Conservation (phyloP, 805 yeast species). For the Monosporozyma aerobia region DNA sequence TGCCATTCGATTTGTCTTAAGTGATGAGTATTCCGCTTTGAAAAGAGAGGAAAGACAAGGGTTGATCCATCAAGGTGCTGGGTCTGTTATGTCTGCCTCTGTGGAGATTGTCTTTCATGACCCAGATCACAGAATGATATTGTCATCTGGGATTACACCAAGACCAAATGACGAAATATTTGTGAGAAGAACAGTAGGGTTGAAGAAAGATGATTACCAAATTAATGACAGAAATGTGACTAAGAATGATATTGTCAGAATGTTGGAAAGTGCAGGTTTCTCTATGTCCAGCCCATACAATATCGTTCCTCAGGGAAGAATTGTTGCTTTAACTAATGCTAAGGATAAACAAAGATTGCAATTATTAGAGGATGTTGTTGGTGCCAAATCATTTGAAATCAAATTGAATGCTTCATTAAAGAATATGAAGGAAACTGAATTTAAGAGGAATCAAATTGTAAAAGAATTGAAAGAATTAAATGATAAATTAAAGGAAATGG, state of each 20-base stretch:
- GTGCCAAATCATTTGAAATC: conserved; percentile 83
- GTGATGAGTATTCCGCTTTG: conserved; percentile 83
- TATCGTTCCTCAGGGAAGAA: conserved; percentile 94
- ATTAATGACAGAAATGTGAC: conserved; percentile 73
- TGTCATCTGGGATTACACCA: conserved; percentile 30
- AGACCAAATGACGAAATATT: conserved; percentile 47
- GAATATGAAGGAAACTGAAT: conserved; percentile 67
- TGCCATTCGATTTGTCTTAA: conserved; percentile 83
- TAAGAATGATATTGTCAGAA: conserved; percentile 68
- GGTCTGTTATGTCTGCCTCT: conserved; percentile 78
- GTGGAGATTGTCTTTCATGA: conserved; percentile 88
- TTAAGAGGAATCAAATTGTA: conserved; percentile 61
- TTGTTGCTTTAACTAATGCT: conserved; percentile 81
- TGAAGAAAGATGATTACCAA: conserved; percentile 85
- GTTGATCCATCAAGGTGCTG: conserved; percentile 77
- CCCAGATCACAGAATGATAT: conserved; percentile 62
- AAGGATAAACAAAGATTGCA: conserved; percentile 74
- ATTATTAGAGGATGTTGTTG: conserved; percentile 84
- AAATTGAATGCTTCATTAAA: conserved; percentile 69
- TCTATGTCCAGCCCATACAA: conserved; percentile 86
- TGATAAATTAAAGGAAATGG: conserved; percentile 66
- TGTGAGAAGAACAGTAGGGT: conserved; percentile 83
- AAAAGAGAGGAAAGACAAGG: conserved; percentile 79
- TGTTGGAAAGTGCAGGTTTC: conserved; percentile 87
- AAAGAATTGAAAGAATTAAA: conserved; percentile 64